Evolutionary conservation across 2,329 filamentous ascomycete genomes (phyloP), one percentile per base, ranked within the genome.

Genomic region (Aspergillus ibericus): DNA sequence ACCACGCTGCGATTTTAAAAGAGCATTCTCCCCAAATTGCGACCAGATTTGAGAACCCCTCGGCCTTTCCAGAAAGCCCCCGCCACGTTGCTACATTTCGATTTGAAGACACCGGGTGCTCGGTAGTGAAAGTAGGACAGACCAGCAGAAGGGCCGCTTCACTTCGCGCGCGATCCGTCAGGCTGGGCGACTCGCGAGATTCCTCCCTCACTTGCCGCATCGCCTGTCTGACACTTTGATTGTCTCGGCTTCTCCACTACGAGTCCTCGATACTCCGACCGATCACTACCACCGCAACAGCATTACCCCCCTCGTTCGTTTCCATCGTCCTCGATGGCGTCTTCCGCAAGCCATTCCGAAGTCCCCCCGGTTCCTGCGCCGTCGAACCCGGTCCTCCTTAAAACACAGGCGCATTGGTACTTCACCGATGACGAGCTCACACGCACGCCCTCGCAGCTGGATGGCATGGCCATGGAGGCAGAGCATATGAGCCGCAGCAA

Each of bases 401-500:
- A 83, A 61, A 77, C 80, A 42, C 84, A 88, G 70, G 78, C 81
- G 65, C 93, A 98, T 82, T 99, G 95, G 95, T 83, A 91, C 56
- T 98, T 97, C 73, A 91, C 88, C 13, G 83, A 90, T 47, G 88
- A 91, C 49, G 95, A 99, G 77, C 83, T 96, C 25, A 79, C 85
- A 54, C 90, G 89, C 70, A 90, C 92, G 6, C 95, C 95, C 0
- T 95, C 91, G 53, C 88, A 96, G 59, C 77, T 92, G 13, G 91
- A 96, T 66, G 93, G 93, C 20, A 85, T 98, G 72, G 75, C 86
- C 8, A 82, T 87, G 3, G 85, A 87, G 29, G 88, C 95, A 71
- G 95, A 98, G 78, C 84, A 91, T 62, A 83, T 89, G 64, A 83
- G 90, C 59, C 86, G 95, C 56, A 89, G 90, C 60, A 98, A 98